Evolutionary conservation across 768 basidiomycete genomes (phyloP).

Genomic region (Rhodotorula kratochvilovae): DNA sequence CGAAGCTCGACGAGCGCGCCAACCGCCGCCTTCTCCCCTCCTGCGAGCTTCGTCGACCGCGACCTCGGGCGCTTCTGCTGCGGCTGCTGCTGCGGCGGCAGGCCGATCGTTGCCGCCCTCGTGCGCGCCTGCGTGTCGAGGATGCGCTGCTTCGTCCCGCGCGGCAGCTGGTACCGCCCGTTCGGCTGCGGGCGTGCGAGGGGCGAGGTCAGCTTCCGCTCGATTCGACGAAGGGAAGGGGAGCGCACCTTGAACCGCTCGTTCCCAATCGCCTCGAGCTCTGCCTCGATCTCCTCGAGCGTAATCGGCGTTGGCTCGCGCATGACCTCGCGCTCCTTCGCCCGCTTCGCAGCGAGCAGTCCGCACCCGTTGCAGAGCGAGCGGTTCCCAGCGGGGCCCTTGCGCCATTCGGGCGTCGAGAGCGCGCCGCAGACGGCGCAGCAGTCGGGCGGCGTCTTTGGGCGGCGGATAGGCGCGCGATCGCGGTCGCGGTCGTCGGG

Average conservation of each 20-base stretch:
- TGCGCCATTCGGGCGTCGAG: slow-evolving; percentile 30
- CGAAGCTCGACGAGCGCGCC: neutral
- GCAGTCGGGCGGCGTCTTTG: slow-evolving; percentile 14
- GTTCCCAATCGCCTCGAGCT: slow-evolving; percentile 16
- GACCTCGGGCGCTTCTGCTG: neutral
- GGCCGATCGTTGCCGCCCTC: neutral
- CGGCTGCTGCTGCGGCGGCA: too few species aligned
- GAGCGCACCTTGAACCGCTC: slow-evolving; percentile 29
- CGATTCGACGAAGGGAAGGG: neutral
- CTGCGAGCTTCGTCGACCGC: neutral
- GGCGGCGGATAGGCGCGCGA: neutral
- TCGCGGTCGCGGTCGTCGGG: too few species aligned
- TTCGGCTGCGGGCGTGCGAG: too few species aligned
- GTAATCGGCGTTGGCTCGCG: neutral
- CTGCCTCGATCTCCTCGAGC: slow-evolving; percentile 7
- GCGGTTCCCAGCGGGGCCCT: slow-evolving; percentile 21
- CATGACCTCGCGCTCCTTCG: neutral
- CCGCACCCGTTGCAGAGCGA: slow-evolving; percentile 33
- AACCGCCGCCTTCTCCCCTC: neutral
- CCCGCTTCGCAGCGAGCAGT: slow-evolving; percentile 6
- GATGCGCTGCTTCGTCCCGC: slow-evolving; percentile 2
- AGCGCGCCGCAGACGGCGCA: slow-evolving; percentile 17
- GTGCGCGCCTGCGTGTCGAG: slow-evolving; percentile 16
- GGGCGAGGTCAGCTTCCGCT: neutral
- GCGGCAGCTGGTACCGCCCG: neutral